These are phyloP conservation scores for Hymenotorrendiella dingleyae DNA, from an alignment of 2,329 filamentous ascomycete species.

Conservation along the genomic window DNA sequence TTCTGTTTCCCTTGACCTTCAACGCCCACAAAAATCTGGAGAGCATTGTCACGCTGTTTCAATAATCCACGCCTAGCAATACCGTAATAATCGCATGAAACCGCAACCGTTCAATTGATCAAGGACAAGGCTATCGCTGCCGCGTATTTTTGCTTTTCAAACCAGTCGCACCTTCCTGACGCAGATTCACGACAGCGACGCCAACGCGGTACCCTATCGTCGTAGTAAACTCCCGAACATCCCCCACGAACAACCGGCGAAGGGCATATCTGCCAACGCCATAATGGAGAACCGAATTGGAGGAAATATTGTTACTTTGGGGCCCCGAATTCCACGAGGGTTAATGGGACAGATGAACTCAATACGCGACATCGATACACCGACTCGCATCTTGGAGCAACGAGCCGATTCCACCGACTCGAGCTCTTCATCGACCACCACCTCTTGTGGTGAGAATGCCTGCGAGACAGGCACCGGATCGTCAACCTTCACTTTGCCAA, in stretches of 20 bases:
- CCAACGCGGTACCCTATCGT: background rate
- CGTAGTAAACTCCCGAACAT: background rate
- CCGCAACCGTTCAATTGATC: conserved; percentile 4
- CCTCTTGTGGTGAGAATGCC: conserved; percentile 34
- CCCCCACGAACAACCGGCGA: background rate
- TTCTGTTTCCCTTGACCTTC: too few species aligned
- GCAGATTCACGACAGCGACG: too few species aligned
- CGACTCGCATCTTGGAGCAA: conserved; percentile 20
- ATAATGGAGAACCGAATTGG: conserved; percentile 20
- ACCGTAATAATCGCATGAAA: conserved; percentile 16
- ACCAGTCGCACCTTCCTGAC: conserved; percentile 17
- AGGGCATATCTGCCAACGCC: conserved; percentile 9
- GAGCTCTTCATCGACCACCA: conserved; percentile 20
- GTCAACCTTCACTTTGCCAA: conserved; percentile 55
- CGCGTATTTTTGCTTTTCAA: conserved; percentile 4
- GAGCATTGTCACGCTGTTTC: conserved; percentile 20
- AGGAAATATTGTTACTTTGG: conserved; percentile 25
- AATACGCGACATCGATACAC: conserved; percentile 21
- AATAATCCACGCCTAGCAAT: conserved; percentile 17
- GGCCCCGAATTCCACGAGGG: conserved; percentile 19
- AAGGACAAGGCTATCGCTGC: background rate
- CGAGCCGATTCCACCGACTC: conserved; percentile 16
- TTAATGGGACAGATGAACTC: conserved; percentile 21
- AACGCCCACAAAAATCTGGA: too few species aligned
- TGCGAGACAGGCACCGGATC: conserved; percentile 56